Evolutionary conservation across 2,329 filamentous ascomycete genomes (phyloP).

Genomic region (Exophiala lecanii-corni): DNA sequence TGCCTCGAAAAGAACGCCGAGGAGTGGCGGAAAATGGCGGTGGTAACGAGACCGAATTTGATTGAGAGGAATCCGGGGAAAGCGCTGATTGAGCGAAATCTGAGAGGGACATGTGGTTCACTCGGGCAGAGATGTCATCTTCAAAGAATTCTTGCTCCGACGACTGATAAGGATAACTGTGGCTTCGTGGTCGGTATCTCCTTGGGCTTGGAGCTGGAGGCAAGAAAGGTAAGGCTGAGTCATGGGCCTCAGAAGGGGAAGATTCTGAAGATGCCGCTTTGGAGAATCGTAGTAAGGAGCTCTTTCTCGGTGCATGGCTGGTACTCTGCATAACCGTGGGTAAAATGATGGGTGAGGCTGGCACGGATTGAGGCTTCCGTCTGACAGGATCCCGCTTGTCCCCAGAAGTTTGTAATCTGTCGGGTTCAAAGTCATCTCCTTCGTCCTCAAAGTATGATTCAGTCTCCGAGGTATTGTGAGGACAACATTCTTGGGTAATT

Average conservation of each 20-base stretch:
- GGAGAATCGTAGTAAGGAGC: constrained; percentile 25
- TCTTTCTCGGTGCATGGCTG: constrained; percentile 25
- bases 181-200: constrained; percentile 14
- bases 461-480: no score
- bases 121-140: neutral
- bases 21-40: constrained; percentile 4
- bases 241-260: constrained; percentile 2
- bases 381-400: no score
- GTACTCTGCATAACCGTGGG: constrained; percentile 7
- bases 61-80: neutral
- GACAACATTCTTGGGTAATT: no score
- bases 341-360: constrained; percentile 6
- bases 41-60: constrained; percentile 4
- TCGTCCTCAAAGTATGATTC: constrained; percentile 1
- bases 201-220: constrained; percentile 2
- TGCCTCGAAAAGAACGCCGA: constrained; percentile 1
- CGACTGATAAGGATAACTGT: constrained; percentile 19
- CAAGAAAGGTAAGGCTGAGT: neutral
- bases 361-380: no score
- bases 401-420: no score
- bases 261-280: constrained; percentile 17
- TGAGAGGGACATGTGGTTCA: constrained; percentile 11
- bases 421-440: no score
- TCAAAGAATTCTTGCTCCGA: constrained; percentile 10
- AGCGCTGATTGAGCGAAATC: neutral